phyloP scores from a whole-genome alignment of 2,329 filamentous ascomycete species.

The Proliferodiscus dingleyae region DNA sequence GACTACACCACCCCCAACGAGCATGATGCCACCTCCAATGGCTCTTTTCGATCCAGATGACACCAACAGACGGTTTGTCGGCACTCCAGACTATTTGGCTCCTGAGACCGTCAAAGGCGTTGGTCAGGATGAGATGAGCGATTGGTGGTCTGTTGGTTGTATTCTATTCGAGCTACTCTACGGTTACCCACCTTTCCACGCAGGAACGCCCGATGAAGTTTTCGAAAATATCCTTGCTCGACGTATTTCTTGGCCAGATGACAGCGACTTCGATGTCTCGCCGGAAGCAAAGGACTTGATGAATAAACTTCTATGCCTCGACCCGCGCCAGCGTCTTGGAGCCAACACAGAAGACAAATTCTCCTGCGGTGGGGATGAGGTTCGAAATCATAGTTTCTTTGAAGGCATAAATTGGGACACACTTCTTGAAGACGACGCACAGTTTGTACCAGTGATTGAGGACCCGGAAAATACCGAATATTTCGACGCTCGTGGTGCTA shows the following conservation, averaged over 20 bases:
- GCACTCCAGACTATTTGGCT: slow-evolving; percentile 93
- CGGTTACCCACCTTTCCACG: slow-evolving; percentile 91
- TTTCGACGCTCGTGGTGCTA: slow-evolving; percentile 88
- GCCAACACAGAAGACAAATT: slow-evolving; percentile 81
- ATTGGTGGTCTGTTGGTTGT: slow-evolving; percentile 99
- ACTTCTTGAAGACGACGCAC: slow-evolving; percentile 88
- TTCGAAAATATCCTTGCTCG: slow-evolving; percentile 94
- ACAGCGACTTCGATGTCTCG: slow-evolving; percentile 73
- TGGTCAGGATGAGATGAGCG: slow-evolving; percentile 94
- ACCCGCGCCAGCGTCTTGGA: slow-evolving; percentile 77
- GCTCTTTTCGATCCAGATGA: slow-evolving; percentile 94
- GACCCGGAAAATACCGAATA: slow-evolving; percentile 98
- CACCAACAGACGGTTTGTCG: slow-evolving; percentile 87
- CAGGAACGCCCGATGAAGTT: slow-evolving; percentile 81
- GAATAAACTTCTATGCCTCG: slow-evolving; percentile 81
- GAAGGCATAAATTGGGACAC: slow-evolving; percentile 82
- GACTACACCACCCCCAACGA: slow-evolving; percentile 57
- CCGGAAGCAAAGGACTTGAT: slow-evolving; percentile 90
- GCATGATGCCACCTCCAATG: slow-evolving; percentile 86
- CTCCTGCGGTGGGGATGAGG: slow-evolving; percentile 81
- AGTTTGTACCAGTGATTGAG: slow-evolving; percentile 87
- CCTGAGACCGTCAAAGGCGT: slow-evolving; percentile 95
- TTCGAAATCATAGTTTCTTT: slow-evolving; percentile 87
- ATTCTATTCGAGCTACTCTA: slow-evolving; percentile 96
- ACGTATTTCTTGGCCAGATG: slow-evolving; percentile 87